These are phyloP conservation scores for Geranium incanum DNA, from an alignment of 441 rosid genomes.

Conservation along the genomic window DNA sequence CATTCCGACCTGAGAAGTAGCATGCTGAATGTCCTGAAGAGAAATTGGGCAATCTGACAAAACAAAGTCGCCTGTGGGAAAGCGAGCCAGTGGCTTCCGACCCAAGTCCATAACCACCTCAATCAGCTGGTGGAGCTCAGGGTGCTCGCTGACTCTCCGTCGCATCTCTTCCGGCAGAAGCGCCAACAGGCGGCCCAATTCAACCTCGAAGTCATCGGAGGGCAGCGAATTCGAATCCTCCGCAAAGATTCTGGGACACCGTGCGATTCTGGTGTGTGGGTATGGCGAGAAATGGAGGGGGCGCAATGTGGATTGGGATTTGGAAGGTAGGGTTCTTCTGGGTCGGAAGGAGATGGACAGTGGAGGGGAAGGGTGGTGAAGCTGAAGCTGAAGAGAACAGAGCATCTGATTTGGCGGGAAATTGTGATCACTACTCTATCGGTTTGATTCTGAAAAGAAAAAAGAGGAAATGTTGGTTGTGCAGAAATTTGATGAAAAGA, in stretches of 20 bases:
- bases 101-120: slow-evolving; percentile 93
- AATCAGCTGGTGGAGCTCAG: slow-evolving; percentile 48
- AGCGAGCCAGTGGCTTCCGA: slow-evolving; percentile 75
- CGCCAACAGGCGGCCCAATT: slow-evolving; percentile 61
- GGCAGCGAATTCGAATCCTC: slow-evolving; percentile 23
- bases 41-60: slow-evolving; percentile 51
- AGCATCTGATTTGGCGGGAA: not conserved
- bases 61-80: slow-evolving; percentile 74
- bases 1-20: slow-evolving; percentile 58
- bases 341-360: slow-evolving; percentile 14
- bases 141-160: slow-evolving; percentile 45
- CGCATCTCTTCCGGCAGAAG: slow-evolving; percentile 66
- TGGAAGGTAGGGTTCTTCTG: not conserved
- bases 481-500: too few relatives aligned
- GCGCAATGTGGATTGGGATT: slow-evolving; percentile 10
- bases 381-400: slow-evolving; percentile 19
- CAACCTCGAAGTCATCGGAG: slow-evolving; percentile 44
- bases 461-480: too few relatives aligned
- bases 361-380: slow-evolving; percentile 15
- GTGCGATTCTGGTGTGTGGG: slow-evolving; percentile 10
- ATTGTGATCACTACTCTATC: not conserved
- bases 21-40: slow-evolving; percentile 47
- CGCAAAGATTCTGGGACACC: slow-evolving; percentile 17
- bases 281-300: slow-evolving; percentile 23
- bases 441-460: too few relatives aligned